Conservation (phyloP, 2,329 filamentous ascomycete species). For the Aspergillus floridensis region DNA sequence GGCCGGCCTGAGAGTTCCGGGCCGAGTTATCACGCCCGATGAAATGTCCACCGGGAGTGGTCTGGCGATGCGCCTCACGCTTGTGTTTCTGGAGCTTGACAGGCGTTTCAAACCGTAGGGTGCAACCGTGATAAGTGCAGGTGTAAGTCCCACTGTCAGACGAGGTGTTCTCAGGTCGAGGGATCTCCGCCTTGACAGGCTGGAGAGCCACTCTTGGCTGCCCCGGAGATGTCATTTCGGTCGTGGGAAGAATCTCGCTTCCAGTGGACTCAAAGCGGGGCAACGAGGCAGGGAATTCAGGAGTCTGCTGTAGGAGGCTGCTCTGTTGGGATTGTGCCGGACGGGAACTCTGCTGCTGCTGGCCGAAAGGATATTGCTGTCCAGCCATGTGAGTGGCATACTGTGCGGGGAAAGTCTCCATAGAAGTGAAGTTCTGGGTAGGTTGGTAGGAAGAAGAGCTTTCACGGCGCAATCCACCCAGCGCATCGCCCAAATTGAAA, state of each 20-base stretch:
- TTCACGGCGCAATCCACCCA: conserved; percentile 36
- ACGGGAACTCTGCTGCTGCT: conserved; percentile 23
- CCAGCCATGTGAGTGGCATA: conserved; percentile 43
- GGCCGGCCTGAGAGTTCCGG: conserved; percentile 84
- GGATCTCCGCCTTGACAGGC: conserved; percentile 33
- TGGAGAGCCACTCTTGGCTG: conserved; percentile 34
- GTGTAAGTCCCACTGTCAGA: conserved; percentile 89
- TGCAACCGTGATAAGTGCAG: conserved; percentile 92
- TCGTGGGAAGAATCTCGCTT: conserved; percentile 46
- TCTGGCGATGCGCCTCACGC: conserved; percentile 82
- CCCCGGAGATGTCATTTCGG: conserved; percentile 36
- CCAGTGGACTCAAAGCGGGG: conserved; percentile 62
- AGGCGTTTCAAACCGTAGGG: conserved; percentile 82
- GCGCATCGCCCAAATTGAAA: conserved; percentile 48
- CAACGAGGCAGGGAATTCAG: conserved; percentile 59
- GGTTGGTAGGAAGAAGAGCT: conserved; percentile 37
- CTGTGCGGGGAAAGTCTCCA: conserved; percentile 44
- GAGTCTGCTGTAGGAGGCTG: conserved; percentile 45
- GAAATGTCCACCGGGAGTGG: conserved; percentile 52
- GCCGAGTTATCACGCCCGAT: conserved; percentile 47
- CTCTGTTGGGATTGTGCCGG: conserved; percentile 30
- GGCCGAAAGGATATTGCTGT: conserved; percentile 52
- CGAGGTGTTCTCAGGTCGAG: conserved; percentile 61
- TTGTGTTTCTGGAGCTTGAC: conserved; percentile 91
- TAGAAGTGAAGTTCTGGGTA: conserved; percentile 36